Percentiles rank a stretch among this genome's conserved stretches.
Evolutionary conservation across 768 basidiomycete species (phyloP).

Genomic region (Nidula microcarpa): DNA sequence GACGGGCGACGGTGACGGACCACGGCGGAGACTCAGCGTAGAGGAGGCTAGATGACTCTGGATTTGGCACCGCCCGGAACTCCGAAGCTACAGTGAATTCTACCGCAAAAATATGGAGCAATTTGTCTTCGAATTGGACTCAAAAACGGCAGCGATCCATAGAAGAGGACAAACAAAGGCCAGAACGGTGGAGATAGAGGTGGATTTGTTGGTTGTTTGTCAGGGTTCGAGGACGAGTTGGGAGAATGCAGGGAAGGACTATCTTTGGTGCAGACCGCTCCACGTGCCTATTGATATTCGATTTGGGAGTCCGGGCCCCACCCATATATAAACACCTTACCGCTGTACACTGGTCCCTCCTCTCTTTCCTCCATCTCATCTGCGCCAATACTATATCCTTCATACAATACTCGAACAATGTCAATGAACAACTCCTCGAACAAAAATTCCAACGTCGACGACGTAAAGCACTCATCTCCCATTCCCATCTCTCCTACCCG

Average conservation of each 20-base stretch:
- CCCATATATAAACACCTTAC: conserved; percentile 15
- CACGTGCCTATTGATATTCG: not conserved
- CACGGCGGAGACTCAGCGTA: too few relatives aligned
- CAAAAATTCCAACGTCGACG: conserved; percentile 15
- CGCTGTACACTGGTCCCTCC: not conserved
- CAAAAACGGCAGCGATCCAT: too few relatives aligned
- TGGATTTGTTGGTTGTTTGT: not conserved
- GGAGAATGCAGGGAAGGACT: not conserved
- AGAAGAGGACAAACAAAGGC: not conserved
- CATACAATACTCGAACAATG: conserved; percentile 17
- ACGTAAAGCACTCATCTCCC: conserved; percentile 53
- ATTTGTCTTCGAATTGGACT: too few relatives aligned
- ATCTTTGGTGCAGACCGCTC: not conserved
- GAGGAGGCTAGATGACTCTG: too few relatives aligned
- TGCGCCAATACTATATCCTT: conserved; percentile 9
- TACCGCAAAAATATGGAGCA: too few relatives aligned
- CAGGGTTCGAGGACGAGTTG: not conserved
- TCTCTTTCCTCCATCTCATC: conserved; percentile 10
- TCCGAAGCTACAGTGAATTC: too few relatives aligned
- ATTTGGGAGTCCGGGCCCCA: conserved; percentile 7
- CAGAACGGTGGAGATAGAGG: not conserved
- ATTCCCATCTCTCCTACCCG: conserved; percentile 52
- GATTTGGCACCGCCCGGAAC: too few relatives aligned
- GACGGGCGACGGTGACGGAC: too few relatives aligned
- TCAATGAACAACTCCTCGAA: conserved; percentile 24